Evolutionary conservation across 441 rosid species (phyloP), one percentile per base, ranked within the genome.

Genomic region (Raphanus hybrid): DNA sequence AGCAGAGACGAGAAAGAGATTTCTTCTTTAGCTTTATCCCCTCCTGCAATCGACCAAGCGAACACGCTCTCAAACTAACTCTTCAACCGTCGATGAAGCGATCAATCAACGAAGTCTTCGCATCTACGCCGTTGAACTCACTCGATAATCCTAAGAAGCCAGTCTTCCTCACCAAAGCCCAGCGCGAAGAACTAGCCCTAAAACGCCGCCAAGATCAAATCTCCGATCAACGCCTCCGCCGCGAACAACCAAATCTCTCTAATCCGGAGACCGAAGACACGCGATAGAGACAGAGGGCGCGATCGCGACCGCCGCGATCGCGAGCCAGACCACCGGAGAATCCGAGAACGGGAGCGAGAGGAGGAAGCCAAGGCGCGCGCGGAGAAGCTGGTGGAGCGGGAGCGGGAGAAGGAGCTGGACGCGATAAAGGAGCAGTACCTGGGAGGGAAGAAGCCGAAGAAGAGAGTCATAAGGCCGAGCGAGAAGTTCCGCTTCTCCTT

Each of bases 401-500:
- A 91, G 81, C 78, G 85, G 12, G 97, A 91, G 73, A 92, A 90
- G 80, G 99, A 92, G 75, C 86, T 92, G 2, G 92, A 92, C 0
- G 71, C 96, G 29, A 92, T 94, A 34, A 94, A 91, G 64, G 96
- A 91, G 78, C 98, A 94, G 84, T 93, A 93, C 69, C 74, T 93
- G 0, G 96, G 98, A 29, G 91, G 97, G 5, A 94, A 92, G 86
- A 94, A 94, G 73, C 97, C 96, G 11, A 92, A 92, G 78, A 94
- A 94, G 88, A 85, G 98, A 80, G 98, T 94, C 8, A 91, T 92
- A 27, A 90, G 89, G 76, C 98, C 99, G 5, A 92, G 98, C 60
- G 98, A 92, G 87, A 94, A 92, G 83, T 94, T 94, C 65, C 83
- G 99, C 45, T 94, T 92, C 82, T 94, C 99, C 10, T 92, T 94